Evolutionary conservation across 352 stramenopile species (phyloP).

Genomic region (Pythium brachiatum): DNA sequence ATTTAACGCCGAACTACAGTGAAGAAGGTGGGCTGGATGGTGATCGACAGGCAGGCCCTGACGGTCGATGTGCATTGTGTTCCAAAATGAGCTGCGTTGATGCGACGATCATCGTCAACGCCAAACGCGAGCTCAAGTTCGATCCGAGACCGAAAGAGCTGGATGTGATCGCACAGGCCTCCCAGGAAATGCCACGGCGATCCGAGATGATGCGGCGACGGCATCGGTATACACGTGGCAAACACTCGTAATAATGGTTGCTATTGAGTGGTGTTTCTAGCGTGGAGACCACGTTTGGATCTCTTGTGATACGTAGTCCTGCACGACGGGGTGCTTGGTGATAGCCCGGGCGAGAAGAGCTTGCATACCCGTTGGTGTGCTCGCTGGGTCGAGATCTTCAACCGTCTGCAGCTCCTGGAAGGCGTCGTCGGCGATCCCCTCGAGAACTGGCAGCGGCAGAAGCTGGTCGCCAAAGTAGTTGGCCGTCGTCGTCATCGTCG

Average conservation of each 20-base stretch:
- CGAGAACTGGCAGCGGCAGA: conserved; percentile 32
- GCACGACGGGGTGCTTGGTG: conserved; percentile 35
- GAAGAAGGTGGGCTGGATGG: neutral
- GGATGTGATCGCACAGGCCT: conserved; percentile 10
- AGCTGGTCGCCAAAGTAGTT: conserved; percentile 60
- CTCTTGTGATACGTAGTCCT: conserved; percentile 38
- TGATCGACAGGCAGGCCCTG: neutral
- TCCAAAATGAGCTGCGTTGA: conserved; percentile 13
- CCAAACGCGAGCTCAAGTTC: conserved; percentile 36
- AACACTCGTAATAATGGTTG: neutral
- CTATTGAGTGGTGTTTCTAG: neutral
- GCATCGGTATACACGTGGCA: conserved; percentile 46
- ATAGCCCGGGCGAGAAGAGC: conserved; percentile 28
- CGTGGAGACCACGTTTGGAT: conserved; percentile 5
- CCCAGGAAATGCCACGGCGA: conserved; percentile 24
- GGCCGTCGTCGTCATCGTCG: conserved; percentile 38
- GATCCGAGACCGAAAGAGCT: conserved; percentile 30
- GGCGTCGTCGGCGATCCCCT: conserved; percentile 30
- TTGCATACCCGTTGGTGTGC: neutral
- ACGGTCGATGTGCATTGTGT: conserved; percentile 2
- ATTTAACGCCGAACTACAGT: neutral
- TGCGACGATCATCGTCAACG: conserved; percentile 56
- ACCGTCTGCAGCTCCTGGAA: conserved; percentile 27
- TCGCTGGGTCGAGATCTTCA: conserved; percentile 12
- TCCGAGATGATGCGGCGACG: conserved; percentile 63